phyloP scores from a whole-genome alignment of 176 grass and related monocot species.

The Themeda triandra region DNA sequence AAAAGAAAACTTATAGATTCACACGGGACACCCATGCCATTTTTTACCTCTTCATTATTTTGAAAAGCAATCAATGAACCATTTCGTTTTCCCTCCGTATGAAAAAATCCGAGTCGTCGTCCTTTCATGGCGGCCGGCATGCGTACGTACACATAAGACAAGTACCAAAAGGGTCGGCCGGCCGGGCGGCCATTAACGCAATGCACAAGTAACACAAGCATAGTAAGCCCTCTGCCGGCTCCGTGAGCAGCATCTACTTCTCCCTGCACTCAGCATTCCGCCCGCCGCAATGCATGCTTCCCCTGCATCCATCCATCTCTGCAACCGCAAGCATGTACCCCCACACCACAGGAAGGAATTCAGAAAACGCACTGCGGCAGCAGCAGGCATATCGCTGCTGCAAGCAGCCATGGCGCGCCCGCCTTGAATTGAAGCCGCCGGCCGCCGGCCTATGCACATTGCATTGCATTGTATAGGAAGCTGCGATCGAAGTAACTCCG shows the following conservation, averaged over 20 bases:
- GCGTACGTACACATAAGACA: not conserved
- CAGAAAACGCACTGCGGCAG: not conserved
- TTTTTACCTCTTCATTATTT: not conserved
- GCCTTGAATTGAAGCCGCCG: slow-evolving; percentile 3
- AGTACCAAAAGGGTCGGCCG: not conserved
- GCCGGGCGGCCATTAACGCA: not conserved
- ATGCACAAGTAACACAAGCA: not conserved
- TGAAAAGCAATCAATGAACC: not conserved
- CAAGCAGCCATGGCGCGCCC: no score
- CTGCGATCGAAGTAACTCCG: slow-evolving; percentile 30
- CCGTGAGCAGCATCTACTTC: slow-evolving; percentile 16
- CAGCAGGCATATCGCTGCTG: not conserved
- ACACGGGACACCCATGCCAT: no score
- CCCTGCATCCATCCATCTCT: no score
- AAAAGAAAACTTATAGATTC: no score
- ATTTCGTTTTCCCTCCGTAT: not conserved
- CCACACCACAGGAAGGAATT: not conserved
- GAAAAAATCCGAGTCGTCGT: not conserved
- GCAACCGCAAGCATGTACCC: not conserved
- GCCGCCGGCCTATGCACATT: not conserved
- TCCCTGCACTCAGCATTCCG: not conserved
- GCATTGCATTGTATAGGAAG: not conserved
- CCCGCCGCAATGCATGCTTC: no score
- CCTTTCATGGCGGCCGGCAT: not conserved
- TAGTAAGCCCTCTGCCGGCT: not conserved